Conservation (phyloP, 805 yeast genomes). For the Pichia manshurica region DNA sequence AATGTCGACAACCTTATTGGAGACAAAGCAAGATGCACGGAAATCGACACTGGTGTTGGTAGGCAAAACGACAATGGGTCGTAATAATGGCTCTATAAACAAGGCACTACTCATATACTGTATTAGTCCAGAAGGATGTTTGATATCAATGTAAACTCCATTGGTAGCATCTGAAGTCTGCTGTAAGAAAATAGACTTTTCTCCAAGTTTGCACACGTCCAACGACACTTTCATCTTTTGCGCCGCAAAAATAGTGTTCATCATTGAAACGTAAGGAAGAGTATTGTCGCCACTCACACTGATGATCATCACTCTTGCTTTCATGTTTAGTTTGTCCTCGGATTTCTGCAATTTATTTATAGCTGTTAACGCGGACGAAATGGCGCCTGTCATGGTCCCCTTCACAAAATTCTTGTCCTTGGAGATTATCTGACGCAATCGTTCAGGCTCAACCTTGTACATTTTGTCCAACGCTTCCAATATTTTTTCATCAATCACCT, state of each 20-base stretch:
- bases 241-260: slow-evolving; percentile 95
- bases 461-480: slow-evolving; percentile 50
- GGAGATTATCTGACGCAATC: slow-evolving; percentile 18
- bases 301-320: slow-evolving; percentile 60
- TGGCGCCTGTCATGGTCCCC: slow-evolving; percentile 65
- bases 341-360: slow-evolving; percentile 60
- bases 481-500: slow-evolving; percentile 69
- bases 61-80: slow-evolving; percentile 74
- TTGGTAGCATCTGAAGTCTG: slow-evolving; percentile 94
- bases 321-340: slow-evolving; percentile 41
- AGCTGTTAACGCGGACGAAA: slow-evolving; percentile 75
- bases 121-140: slow-evolving; percentile 67
- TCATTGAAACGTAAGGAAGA: slow-evolving; percentile 81
- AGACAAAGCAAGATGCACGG: slow-evolving; percentile 87
- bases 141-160: slow-evolving; percentile 74
- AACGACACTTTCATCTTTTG: slow-evolving; percentile 86
- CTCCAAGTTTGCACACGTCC: slow-evolving; percentile 79
- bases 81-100: slow-evolving; percentile 77
- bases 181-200: slow-evolving; percentile 75
- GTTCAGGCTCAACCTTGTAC: slow-evolving; percentile 30
- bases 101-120: slow-evolving; percentile 80
- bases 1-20: slow-evolving; percentile 85
- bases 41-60: slow-evolving; percentile 84
- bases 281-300: slow-evolving; percentile 70
- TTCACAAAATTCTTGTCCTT: slow-evolving; percentile 32